Evolutionary conservation across 768 basidiomycete genomes (phyloP).

Genomic region (Lentinula aciculospora): DNA sequence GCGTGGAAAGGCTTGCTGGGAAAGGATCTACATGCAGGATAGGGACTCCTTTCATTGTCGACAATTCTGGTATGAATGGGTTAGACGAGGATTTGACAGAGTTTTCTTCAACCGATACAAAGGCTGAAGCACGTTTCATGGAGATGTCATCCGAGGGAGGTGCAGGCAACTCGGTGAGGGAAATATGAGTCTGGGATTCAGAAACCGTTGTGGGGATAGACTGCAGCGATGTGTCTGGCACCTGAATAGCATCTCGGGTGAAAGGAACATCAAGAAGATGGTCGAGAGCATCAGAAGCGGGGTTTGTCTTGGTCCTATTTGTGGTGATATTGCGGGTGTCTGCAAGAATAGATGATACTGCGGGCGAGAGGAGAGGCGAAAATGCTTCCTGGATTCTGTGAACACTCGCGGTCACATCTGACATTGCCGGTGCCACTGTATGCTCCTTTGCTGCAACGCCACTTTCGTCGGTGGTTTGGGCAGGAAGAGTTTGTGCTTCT

Average conservation of each 20-base stretch:
- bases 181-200: background rate
- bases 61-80: constrained; percentile 11
- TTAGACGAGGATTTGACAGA: background rate
- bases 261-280: background rate
- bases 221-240: background rate
- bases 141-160: background rate
- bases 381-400: background rate
- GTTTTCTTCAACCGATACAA: background rate
- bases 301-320: background rate
- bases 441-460: background rate
- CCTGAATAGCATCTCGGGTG: background rate
- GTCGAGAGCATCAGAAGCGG: background rate
- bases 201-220: background rate
- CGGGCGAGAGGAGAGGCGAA: background rate
- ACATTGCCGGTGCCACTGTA: background rate
- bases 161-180: background rate
- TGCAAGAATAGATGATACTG: background rate
- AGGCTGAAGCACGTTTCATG: background rate
- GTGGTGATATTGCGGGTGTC: too few species aligned
- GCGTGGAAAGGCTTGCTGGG: constrained; percentile 44
- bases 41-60: constrained; percentile 20
- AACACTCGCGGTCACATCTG: background rate
- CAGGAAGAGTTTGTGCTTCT: background rate
- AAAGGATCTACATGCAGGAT: constrained; percentile 36
- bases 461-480: background rate